Evolutionary conservation across 1,284 basidiomycete genomes (phyloP), one percentile per base, ranked within the genome.

Genomic region (Cutaneotrichosporon spelunceum): DNA sequence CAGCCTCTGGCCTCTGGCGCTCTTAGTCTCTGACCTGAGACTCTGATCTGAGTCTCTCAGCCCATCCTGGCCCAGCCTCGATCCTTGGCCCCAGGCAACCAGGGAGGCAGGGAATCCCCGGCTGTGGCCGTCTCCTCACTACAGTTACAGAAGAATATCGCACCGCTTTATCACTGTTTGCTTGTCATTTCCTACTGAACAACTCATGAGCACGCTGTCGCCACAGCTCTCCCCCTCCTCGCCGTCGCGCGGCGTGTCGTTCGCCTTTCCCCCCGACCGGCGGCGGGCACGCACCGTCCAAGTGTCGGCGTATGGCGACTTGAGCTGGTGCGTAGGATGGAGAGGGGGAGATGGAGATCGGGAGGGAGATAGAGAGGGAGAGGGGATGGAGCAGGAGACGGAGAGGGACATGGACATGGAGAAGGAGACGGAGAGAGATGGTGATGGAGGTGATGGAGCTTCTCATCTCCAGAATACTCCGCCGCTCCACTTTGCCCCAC

Each of bases 221-320:
- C 45, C 45, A 2, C 26, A 11, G 16, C 45, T 24, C 10, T 24
- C 45, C 23, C 24, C 45, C 2, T 48, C 45, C 6, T 24, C 45
- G 6, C 11, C 26, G 23, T 21, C 45, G 11, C 45, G 45, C 4
- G 45, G 16, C 10, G 45, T 10, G 9, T 27, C 45, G 9, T 48
- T 48, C 16, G 7, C 45, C 2, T 27, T 48, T 1, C 14, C 10
- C 45, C 23, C 45, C 26, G 44, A 24, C 9, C 1, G 45, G 23
- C 3, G 26, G 23, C 11, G 4, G 3, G 26, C 13, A 27, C 23
- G 10, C 48, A 53, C 52, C 7, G 52, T 53, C 7, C 52, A 53
- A 34, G 52, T 53, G 2, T 39, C 52, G 21, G 52, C 33, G 34
- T 53, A 23, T 34, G 52, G 52, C 11, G 52, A 53, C n/a, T 34